Percentiles rank a stretch among this genome's conserved stretches.
Conservation (phyloP, 441 rosid species). For the Corymbia citriodora region DNA sequence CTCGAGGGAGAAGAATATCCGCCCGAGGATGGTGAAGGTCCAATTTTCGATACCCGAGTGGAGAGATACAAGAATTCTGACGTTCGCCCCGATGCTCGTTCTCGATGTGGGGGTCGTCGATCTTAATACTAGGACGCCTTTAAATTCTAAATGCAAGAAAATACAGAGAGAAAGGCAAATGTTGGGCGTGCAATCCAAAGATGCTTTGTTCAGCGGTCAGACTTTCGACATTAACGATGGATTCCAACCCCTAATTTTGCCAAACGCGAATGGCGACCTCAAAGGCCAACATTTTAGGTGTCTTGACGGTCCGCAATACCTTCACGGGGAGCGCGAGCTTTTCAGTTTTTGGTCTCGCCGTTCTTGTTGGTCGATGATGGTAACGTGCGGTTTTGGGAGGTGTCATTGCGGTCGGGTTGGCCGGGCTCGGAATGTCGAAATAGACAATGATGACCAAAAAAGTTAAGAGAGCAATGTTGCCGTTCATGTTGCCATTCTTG, state of each 20-base stretch:
- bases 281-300: not conserved
- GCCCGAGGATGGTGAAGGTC: not conserved
- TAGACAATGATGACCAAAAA: not conserved
- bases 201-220: not conserved
- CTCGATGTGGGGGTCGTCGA: not conserved
- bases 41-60: not conserved
- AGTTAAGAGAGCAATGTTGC: too few species aligned
- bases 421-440: not conserved
- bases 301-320: not conserved
- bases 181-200: not conserved
- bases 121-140: not conserved
- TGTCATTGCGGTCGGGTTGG: not conserved
- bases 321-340: not conserved
- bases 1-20: not conserved
- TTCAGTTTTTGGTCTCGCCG: not conserved
- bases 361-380: not conserved
- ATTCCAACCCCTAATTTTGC: not conserved
- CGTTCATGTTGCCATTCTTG: not conserved
- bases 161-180: not conserved
- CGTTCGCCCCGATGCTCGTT: accelerated
- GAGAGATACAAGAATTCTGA: accelerated
- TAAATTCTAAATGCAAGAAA: not conserved
- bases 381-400: not conserved
- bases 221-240: not conserved
- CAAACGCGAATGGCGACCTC: not conserved